Evolutionary conservation across 2,329 filamentous ascomycete species (phyloP).

Genomic region (Fusarium staphyleae): DNA sequence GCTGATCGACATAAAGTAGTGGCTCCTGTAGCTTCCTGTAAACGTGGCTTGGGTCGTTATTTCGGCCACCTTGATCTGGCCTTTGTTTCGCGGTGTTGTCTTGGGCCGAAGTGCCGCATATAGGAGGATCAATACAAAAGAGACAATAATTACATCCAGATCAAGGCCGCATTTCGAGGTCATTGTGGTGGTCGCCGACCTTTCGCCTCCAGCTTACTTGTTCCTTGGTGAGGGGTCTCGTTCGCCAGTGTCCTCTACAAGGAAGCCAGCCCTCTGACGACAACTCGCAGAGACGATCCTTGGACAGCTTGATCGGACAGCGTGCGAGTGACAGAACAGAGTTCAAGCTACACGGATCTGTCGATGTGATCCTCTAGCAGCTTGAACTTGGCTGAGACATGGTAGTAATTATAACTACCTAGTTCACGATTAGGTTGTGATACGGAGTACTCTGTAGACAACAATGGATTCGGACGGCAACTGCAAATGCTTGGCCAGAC

Average conservation of each 20-base stretch:
- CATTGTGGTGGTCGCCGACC: background rate
- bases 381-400: conserved; percentile 22
- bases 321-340: conserved; percentile 9
- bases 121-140: conserved; percentile 11
- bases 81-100: conserved; percentile 23
- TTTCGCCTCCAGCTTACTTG: conserved; percentile 10
- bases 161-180: background rate
- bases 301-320: conserved; percentile 5
- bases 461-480: no score
- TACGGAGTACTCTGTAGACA: no score
- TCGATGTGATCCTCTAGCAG: conserved; percentile 3
- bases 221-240: conserved; percentile 27
- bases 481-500: background rate
- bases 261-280: conserved; percentile 12
- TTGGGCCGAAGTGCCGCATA: conserved; percentile 22
- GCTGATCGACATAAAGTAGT: conserved; percentile 26
- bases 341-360: conserved; percentile 31
- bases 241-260: no score
- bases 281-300: conserved; percentile 6
- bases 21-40: conserved; percentile 25
- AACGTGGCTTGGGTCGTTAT: conserved; percentile 37
- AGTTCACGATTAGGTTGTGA: conserved; percentile 5
- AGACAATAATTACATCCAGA: conserved; percentile 6
- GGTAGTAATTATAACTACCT: no score
- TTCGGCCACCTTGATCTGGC: conserved; percentile 22